Percentiles rank a stretch among this genome's conserved stretches.
Conservation (phyloP, 352 stramenopile species). For the Paralagenidium karlingii region DNA sequence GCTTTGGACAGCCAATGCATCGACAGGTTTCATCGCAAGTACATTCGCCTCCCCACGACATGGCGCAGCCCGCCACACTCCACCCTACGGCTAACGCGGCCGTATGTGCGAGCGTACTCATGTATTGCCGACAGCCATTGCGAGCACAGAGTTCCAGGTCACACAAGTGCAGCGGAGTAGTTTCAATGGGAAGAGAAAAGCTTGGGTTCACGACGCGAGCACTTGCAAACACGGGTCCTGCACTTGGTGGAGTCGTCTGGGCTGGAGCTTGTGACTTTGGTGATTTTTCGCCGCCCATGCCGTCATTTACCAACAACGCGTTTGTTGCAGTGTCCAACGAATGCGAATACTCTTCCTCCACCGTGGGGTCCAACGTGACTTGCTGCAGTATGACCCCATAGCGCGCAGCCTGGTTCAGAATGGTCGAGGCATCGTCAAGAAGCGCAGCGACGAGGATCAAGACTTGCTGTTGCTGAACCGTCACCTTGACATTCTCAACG, state of each 20-base stretch:
- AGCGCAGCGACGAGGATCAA: slow-evolving; percentile 43
- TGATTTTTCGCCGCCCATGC: no score
- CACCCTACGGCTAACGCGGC: slow-evolving; percentile 65
- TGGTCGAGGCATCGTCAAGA: slow-evolving; percentile 14
- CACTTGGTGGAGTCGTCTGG: no score
- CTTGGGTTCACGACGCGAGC: no score
- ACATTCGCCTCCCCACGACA: slow-evolving; percentile 65
- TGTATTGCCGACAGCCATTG: slow-evolving; percentile 64
- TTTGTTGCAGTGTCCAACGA: no score
- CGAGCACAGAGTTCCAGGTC: slow-evolving; percentile 45
- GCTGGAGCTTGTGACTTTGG: no score
- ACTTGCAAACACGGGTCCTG: no score
- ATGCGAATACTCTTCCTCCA: no score
- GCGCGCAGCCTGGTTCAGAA: slow-evolving; percentile 22
- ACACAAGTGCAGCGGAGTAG: slow-evolving; percentile 22
- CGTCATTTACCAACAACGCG: no score
- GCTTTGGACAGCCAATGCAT: slow-evolving; percentile 57
- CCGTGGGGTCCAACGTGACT: no score
- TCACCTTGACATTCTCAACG: slow-evolving; percentile 46
- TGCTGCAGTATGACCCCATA: slow-evolving; percentile 41
- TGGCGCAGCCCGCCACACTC: slow-evolving; percentile 65
- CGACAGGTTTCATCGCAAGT: slow-evolving; percentile 70
- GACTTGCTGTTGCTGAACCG: slow-evolving; percentile 43
- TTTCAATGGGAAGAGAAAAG: no score
- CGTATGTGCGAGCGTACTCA: slow-evolving; percentile 61